phyloP scores from a whole-genome alignment of 306 rosid genomes.

The Ammopiptanthus mongolicus region DNA sequence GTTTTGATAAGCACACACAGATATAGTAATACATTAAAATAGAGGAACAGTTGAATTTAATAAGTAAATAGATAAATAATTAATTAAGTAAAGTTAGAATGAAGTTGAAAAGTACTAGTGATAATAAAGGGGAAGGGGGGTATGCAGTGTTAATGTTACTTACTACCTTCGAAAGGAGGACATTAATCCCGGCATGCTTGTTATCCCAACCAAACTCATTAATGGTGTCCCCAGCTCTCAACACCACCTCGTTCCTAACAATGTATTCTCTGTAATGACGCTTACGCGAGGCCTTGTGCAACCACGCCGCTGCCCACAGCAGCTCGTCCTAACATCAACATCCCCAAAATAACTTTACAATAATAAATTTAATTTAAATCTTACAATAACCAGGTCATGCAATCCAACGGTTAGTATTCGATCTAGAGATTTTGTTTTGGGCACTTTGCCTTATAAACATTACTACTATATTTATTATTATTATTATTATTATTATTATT shows the following conservation, averaged over 20 bases:
- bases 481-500: too few relatives aligned
- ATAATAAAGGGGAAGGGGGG: neutral
- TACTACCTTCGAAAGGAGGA: constrained; percentile 83
- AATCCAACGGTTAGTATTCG: constrained; percentile 35
- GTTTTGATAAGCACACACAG: constrained; percentile 14
- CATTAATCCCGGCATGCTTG: constrained; percentile 98
- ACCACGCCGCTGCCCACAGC: constrained; percentile 97
- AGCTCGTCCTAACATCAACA: constrained; percentile 63
- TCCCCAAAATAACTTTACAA: neutral
- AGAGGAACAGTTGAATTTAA: neutral
- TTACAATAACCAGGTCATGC: neutral
- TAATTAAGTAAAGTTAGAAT: neutral
- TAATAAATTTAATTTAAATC: neutral
- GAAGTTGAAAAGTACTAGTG: neutral
- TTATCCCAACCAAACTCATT: constrained; percentile 99
- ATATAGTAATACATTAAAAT: neutral
- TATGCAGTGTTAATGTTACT: neutral
- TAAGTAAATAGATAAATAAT: neutral
- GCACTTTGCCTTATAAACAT: neutral
- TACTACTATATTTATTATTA: neutral
- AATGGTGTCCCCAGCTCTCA: constrained; percentile 93
- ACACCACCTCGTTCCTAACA: constrained; percentile 74
- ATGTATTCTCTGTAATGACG: constrained; percentile 87
- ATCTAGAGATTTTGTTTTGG: neutral
- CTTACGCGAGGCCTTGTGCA: constrained; percentile 92